Conservation (phyloP, 352 stramenopile genomes). For the Nothophytophthora sp. region DNA sequence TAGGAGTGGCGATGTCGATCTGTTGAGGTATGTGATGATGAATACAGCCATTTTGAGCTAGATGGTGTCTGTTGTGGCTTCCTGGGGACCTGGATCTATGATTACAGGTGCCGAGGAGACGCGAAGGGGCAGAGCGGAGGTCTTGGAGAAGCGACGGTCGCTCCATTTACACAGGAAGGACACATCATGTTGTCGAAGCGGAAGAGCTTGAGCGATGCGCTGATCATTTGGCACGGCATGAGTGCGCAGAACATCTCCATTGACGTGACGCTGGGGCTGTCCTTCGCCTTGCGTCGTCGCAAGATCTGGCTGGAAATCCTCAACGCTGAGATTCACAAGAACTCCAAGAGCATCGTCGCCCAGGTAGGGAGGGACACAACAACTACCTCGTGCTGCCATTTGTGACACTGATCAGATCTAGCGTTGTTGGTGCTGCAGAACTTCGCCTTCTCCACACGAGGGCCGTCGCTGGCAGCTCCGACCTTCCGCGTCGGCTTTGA, state of each 20-base stretch:
- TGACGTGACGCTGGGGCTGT: conserved; percentile 27
- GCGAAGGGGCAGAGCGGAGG: neutral
- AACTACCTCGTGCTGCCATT: neutral
- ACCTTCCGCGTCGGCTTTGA: conserved; percentile 1
- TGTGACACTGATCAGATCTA: too few relatives aligned
- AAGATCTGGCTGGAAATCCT: conserved; percentile 63
- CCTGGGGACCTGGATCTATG: neutral
- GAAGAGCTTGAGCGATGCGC: conserved; percentile 53
- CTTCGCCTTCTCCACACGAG: conserved; percentile 38
- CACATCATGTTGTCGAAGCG: conserved; percentile 49
- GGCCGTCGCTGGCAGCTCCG: conserved; percentile 11
- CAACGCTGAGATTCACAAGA: conserved; percentile 42
- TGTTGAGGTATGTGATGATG: too few relatives aligned
- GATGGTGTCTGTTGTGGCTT: neutral
- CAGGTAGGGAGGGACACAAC: conserved; percentile 18
- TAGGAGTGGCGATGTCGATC: too few relatives aligned
- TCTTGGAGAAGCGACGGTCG: neutral
- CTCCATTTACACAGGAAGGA: too few relatives aligned
- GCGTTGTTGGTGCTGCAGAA: conserved; percentile 23
- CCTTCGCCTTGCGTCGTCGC: conserved; percentile 33
- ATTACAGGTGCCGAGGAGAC: conserved; percentile 1
- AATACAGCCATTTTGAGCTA: neutral
- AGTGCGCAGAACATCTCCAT: conserved; percentile 54
- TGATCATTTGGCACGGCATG: conserved; percentile 58
- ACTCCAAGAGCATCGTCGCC: conserved; percentile 45